Evolutionary conservation across 192 early-diverging fungal species (phyloP).

Genomic region (Phlyctochytrium arcticum): DNA sequence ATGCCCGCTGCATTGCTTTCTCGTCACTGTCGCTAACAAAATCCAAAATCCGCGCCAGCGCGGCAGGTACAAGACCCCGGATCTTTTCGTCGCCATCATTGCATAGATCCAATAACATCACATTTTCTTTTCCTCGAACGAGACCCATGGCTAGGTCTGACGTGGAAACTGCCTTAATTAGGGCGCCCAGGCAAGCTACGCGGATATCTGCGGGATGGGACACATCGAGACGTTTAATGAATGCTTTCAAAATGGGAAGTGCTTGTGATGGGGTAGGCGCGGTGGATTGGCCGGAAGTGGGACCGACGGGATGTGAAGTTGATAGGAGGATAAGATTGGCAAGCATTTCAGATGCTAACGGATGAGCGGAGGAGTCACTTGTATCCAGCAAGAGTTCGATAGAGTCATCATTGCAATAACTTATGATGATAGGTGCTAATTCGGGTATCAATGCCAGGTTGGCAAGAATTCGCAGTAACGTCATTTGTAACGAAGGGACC

Average conservation of each 20-base stretch:
- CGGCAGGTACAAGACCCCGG: slow-evolving; percentile 16
- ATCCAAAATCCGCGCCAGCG: slow-evolving; percentile 22
- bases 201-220: slow-evolving; percentile 1
- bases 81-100: slow-evolving; percentile 3
- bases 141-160: slow-evolving; percentile 8
- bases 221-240: neutral
- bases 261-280: neutral
- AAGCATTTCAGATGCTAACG: neutral
- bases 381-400: neutral
- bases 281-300: neutral
- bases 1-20: slow-evolving; percentile 9
- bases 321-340: neutral
- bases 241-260: slow-evolving; percentile 1
- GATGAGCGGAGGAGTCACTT: neutral
- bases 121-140: neutral
- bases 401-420: neutral
- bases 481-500: slow-evolving; percentile 11
- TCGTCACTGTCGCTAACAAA: slow-evolving; percentile 2
- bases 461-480: slow-evolving; percentile 3
- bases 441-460: slow-evolving; percentile 4
- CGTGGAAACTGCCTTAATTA: slow-evolving; percentile 19
- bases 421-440: neutral
- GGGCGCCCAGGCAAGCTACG: slow-evolving; percentile 9
- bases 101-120: slow-evolving; percentile 1
- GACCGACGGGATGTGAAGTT: neutral